Percentiles rank a stretch among this genome's conserved stretches.
Evolutionary conservation across 352 stramenopile genomes (phyloP).

Genomic region (Globisporangium barbulae): DNA sequence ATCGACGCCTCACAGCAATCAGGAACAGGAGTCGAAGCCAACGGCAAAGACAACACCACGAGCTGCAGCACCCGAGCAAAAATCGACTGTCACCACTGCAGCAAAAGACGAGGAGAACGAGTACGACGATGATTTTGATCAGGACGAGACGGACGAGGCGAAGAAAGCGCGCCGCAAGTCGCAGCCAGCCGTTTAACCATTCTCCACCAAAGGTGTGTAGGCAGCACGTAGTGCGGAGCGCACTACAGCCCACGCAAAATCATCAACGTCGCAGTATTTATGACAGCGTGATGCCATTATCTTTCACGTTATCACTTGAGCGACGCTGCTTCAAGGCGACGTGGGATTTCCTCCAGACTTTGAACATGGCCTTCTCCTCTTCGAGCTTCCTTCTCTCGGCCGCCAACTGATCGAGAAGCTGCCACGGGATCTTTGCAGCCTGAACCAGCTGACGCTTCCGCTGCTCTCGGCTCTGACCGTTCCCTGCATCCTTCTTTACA

Average conservation of each 20-base stretch:
- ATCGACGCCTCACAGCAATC: background rate
- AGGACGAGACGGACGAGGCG: slow-evolving; percentile 21
- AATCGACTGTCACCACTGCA: background rate
- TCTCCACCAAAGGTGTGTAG: background rate
- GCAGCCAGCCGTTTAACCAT: background rate
- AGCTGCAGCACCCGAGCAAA: background rate
- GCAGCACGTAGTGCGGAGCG: background rate
- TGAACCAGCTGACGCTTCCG: slow-evolving; percentile 29
- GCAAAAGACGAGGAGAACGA: slow-evolving; percentile 28
- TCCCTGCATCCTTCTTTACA: slow-evolving; percentile 1
- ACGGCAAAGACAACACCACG: background rate
- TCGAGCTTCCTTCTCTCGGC: slow-evolving; percentile 42
- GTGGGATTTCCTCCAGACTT: slow-evolving; percentile 38
- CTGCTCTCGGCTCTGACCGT: slow-evolving; percentile 20
- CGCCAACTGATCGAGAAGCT: slow-evolving; percentile 61
- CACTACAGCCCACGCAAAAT: background rate
- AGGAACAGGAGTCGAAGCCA: background rate
- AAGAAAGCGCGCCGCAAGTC: slow-evolving; percentile 16
- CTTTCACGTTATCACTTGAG: background rate
- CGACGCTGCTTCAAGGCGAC: background rate
- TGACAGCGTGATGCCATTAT: background rate
- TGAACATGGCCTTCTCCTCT: slow-evolving; percentile 61
- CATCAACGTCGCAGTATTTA: slow-evolving; percentile 4
- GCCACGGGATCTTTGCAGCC: slow-evolving; percentile 62
- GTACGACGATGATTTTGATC: slow-evolving; percentile 43